A percentile compares a stretch with the other conserved stretches of the same genome.
These are phyloP conservation scores for Colletotrichum noveboracense DNA, from an alignment of 2,329 filamentous ascomycete genomes.

Conservation along the genomic window DNA sequence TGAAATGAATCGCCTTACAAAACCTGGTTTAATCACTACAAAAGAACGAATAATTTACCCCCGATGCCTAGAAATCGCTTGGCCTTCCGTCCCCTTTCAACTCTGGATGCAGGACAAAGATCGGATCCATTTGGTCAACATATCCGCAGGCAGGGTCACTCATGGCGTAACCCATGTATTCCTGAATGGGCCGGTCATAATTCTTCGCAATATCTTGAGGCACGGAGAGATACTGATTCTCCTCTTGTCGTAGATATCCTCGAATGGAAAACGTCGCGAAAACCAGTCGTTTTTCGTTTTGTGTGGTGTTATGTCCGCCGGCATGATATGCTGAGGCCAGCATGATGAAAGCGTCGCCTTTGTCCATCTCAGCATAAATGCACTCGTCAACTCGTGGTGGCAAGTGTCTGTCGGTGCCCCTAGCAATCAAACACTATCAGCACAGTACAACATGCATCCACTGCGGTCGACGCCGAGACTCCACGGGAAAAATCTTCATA, in stretches of 20 bases:
- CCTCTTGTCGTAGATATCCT: constrained; percentile 10
- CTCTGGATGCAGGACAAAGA: constrained; percentile 3
- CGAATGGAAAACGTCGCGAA: constrained; percentile 6
- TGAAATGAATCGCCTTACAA: neutral
- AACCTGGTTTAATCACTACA: neutral
- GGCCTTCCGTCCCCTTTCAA: constrained; percentile 4
- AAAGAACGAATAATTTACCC: no score
- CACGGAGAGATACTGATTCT: constrained; percentile 5
- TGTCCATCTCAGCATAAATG: constrained; percentile 26
- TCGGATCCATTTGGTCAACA: constrained; percentile 7
- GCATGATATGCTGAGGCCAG: constrained; percentile 28
- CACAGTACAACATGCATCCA: neutral
- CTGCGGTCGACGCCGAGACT: neutral
- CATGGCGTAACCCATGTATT: constrained; percentile 8
- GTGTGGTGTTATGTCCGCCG: constrained; percentile 23
- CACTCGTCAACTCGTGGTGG: constrained; percentile 9
- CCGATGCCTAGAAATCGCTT: neutral
- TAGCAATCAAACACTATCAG: neutral
- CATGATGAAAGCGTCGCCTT: constrained; percentile 28
- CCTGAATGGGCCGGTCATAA: neutral
- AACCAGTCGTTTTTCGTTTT: constrained; percentile 17
- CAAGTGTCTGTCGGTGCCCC: neutral
- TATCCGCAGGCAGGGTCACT: constrained; percentile 16
- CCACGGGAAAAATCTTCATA: constrained; percentile 2
- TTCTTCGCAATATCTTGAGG: neutral